These are phyloP conservation scores for Mycena rosella DNA, from an alignment of 768 basidiomycete genomes.

Conservation along the genomic window DNA sequence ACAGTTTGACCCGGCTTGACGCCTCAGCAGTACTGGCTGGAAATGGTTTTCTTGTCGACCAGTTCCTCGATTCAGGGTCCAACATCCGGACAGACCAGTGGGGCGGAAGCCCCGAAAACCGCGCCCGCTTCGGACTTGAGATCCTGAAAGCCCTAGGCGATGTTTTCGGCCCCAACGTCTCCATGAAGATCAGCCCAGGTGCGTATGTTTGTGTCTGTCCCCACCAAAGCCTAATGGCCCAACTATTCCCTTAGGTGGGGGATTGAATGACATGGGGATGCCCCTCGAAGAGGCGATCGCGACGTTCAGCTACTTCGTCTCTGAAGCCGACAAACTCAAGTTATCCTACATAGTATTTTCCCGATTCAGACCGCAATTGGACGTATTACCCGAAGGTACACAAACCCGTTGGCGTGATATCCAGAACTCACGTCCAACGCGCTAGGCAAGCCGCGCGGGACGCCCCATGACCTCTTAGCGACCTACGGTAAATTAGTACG, in stretches of 20 bases:
- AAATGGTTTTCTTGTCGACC: conserved; percentile 59
- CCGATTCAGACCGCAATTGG: conserved; percentile 2
- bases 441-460: conserved; percentile 37
- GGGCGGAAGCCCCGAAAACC: conserved; percentile 71
- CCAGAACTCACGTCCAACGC: not conserved
- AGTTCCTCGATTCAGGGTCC: conserved; percentile 62
- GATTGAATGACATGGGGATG: conserved; percentile 63
- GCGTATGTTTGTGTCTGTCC: not conserved
- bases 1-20: not conserved
- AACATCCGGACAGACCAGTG: conserved; percentile 70
- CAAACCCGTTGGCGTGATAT: not conserved
- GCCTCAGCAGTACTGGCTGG: conserved; percentile 54
- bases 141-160: conserved; percentile 57
- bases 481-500: conserved; percentile 43
- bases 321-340: conserved; percentile 53
- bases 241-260: conserved; percentile 42
- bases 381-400: conserved; percentile 14
- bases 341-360: conserved; percentile 27
- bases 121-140: conserved; percentile 67
- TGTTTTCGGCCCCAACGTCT: conserved; percentile 60
- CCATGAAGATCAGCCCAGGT: conserved; percentile 54
- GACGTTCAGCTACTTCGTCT: conserved; percentile 56
- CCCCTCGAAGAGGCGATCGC: conserved; percentile 58
- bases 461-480: conserved; percentile 45
- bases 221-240: conserved; percentile 38